Percentiles rank a stretch among this genome's conserved stretches.
These are phyloP conservation scores for Termitomyces titanicus DNA, from an alignment of 768 basidiomycete genomes.

Conservation along the genomic window DNA sequence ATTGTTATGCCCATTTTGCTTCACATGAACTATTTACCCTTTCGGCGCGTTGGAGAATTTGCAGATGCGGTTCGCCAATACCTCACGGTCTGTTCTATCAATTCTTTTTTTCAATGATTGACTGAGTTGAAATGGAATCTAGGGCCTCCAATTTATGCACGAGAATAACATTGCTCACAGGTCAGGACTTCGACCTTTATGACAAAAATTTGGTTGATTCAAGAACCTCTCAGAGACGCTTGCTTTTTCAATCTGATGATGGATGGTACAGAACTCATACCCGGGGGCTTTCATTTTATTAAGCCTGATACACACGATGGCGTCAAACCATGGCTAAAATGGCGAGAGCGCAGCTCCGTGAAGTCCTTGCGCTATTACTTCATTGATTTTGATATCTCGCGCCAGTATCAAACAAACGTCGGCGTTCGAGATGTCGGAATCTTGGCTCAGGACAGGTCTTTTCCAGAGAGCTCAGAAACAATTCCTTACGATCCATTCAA, in stretches of 20 bases:
- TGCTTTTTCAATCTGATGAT: slow-evolving; percentile 30
- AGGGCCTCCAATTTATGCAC: slow-evolving; percentile 23
- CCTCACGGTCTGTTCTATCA: too few species aligned
- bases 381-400: too few species aligned
- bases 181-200: background rate
- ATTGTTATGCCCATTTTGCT: too few species aligned
- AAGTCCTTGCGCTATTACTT: too few species aligned
- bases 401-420: slow-evolving; percentile 17
- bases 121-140: background rate
- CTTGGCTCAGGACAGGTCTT: slow-evolving; percentile 37
- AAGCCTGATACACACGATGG: slow-evolving; percentile 11
- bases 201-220: background rate
- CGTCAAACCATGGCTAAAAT: slow-evolving; percentile 8
- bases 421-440: slow-evolving; percentile 23
- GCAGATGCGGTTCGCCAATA: slow-evolving; percentile 3
- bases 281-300: slow-evolving; percentile 21
- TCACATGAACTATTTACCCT: slow-evolving; percentile 4
- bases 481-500: slow-evolving; percentile 34
- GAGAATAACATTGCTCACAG: slow-evolving; percentile 20
- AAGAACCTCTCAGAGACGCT: slow-evolving; percentile 3
- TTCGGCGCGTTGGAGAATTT: slow-evolving; percentile 11
- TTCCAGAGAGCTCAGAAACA: slow-evolving; percentile 27
- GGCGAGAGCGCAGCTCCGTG: slow-evolving; percentile 23
- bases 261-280: slow-evolving; percentile 25
- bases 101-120: too few species aligned